Conservation (phyloP, 768 basidiomycete genomes). For the Phanerodontia chrysosporium region DNA sequence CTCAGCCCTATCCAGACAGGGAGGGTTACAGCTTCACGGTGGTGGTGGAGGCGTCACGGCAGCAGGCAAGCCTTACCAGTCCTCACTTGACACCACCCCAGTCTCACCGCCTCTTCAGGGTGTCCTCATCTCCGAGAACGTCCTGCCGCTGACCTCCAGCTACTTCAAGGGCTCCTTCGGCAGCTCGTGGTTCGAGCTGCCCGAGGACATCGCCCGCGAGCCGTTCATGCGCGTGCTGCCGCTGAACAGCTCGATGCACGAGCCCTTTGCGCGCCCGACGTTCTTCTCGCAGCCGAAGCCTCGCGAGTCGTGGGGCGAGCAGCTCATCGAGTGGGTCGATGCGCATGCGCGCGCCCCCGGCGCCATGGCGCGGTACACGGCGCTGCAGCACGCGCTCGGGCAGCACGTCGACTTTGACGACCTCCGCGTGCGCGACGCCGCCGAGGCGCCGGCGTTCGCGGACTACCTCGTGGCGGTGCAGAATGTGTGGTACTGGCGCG, state of each 20-base stretch:
- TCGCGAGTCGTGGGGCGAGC: neutral
- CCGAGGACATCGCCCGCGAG: neutral
- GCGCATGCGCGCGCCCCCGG: neutral
- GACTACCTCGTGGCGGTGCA: neutral
- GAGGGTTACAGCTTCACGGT: neutral
- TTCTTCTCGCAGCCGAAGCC: neutral
- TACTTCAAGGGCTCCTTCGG: neutral
- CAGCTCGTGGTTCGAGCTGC: neutral
- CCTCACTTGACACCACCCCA: neutral
- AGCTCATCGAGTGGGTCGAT: constrained; percentile 2
- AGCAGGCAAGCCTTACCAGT: neutral
- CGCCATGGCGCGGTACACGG: constrained; percentile 1
- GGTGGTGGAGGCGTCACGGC: constrained; percentile 3
- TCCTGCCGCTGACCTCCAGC: neutral
- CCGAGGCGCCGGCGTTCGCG: neutral
- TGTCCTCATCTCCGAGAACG: neutral
- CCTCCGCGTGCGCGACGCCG: neutral
- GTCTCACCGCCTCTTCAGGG: neutral
- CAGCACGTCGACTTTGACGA: constrained; percentile 2
- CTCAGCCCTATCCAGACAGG: constrained; percentile 12
- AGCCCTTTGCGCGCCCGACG: neutral
- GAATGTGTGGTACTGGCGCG: neutral
- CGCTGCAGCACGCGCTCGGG: neutral
- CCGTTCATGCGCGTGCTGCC: neutral
- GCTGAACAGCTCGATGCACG: neutral